Base-by-base conservation (phyloP, 108 stramenopile species). In the Cyclotella baltica region DNA sequence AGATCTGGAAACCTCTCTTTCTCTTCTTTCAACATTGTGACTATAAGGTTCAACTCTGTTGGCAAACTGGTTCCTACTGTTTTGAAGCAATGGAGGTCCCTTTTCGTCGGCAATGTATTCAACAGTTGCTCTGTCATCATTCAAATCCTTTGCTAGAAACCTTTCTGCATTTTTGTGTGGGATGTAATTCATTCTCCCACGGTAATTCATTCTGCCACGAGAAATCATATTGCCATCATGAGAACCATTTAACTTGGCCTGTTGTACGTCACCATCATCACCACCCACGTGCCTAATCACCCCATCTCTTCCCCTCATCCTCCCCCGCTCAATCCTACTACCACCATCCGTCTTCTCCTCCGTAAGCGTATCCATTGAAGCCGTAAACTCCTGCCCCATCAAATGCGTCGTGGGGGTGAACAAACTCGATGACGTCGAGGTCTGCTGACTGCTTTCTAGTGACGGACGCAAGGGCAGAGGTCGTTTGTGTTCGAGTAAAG, bases 321-420 rank as follows among this genome's bases (percentile, higher is more conserved):
- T n/a, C n/a, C 47, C 6, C n/a, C 19, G 47, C 47, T n/a, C 47
- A 48, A 16, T 16, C 47, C 18, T 2, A 6, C 1, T 48, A 48
- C 47, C 2, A 48, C n/a, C 18, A n/a, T 48, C 47, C 19, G 18
- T n/a, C 47, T 16, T n/a, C 25, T 25, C 55, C 5, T 55, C 55
- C 25, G 55, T 55, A 25, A 55, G 55, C 55, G 55, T 25, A 5
- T 55, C 55, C 55, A 55, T 55, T n/a, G 55, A 55, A 3, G 23
- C 25, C 0, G 55, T 55, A 25, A 55, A 55, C 20, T 55, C 20
- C 55, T 55, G 55, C 55, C 22, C 55, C 4, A 25, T 55, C 55
- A 25, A 55, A 55, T 55, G 55, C 20, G 55, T n/a, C 13, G 55
- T 55, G 1, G 55, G 55, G 1, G 55, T 55, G 25, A 27, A 48